phyloP scores from a whole-genome alignment of 2,329 filamentous ascomycete genomes.

The Torrubiellomyces zombiae region DNA sequence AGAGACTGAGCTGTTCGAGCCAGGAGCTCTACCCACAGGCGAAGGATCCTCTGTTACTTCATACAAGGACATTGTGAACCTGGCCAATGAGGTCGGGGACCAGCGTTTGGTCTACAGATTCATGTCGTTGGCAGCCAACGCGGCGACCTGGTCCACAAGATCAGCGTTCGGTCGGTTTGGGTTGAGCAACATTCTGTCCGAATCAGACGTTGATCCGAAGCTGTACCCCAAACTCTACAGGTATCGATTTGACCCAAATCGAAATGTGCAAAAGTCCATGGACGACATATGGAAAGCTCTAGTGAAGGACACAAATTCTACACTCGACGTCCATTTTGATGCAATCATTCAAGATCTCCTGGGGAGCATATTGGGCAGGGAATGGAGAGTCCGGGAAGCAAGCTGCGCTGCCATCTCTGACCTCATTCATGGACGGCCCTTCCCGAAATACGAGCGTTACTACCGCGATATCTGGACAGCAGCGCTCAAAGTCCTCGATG shows the following conservation, averaged over 20 bases:
- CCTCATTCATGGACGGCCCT: conserved; percentile 64
- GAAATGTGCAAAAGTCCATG: conserved; percentile 88
- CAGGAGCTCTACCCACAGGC: conserved; percentile 75
- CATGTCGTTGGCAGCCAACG: conserved; percentile 92
- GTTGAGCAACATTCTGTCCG: conserved; percentile 77
- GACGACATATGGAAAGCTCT: conserved; percentile 93
- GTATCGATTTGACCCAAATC: conserved; percentile 89
- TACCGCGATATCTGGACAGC: conserved; percentile 73
- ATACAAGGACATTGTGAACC: conserved; percentile 90
- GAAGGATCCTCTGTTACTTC: conserved; percentile 82
- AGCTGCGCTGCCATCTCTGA: conserved; percentile 83
- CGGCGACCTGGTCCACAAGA: conserved; percentile 92
- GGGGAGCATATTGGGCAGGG: conserved; percentile 69
- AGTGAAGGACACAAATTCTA: conserved; percentile 70
- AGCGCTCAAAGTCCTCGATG: conserved; percentile 82
- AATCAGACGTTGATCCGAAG: conserved; percentile 77
- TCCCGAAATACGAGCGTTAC: conserved; percentile 65
- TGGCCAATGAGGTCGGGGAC: conserved; percentile 93
- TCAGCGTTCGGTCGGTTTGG: conserved; percentile 92
- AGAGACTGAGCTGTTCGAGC: conserved; percentile 87
- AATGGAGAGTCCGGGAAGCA: conserved; percentile 87
- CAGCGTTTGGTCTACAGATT: conserved; percentile 95
- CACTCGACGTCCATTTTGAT: conserved; percentile 70
- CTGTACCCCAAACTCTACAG: conserved; percentile 89
- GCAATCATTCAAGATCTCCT: conserved; percentile 78